Percentiles rank a stretch among this genome's conserved stretches.
Conservation (phyloP, 495 filamentous ascomycete genomes). For the Parachaetomium inaequale region DNA sequence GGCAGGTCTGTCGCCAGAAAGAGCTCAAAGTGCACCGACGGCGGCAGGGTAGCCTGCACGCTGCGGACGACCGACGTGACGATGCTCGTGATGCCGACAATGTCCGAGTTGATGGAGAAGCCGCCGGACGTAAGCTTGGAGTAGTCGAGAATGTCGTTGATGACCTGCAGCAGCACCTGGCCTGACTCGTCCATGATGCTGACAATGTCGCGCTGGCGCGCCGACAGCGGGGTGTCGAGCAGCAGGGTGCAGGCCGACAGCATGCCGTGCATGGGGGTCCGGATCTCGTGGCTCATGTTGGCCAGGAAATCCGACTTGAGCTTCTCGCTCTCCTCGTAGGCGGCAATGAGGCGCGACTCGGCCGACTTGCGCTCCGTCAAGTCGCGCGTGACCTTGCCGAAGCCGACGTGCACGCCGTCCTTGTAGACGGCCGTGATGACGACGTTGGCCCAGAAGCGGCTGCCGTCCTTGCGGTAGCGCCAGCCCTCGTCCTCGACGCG, state of each 20-base stretch:
- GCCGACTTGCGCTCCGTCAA: conserved; percentile 59
- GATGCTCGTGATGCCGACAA: conserved; percentile 45
- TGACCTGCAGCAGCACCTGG: conserved; percentile 45
- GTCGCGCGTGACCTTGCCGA: conserved; percentile 63
- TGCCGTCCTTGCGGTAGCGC: conserved; percentile 61
- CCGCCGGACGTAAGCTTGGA: conserved; percentile 46
- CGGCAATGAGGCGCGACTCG: conserved; percentile 55
- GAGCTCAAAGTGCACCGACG: conserved; percentile 36
- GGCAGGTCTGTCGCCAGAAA: conserved; percentile 42
- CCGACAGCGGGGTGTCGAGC: conserved; percentile 39
- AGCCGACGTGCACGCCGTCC: conserved; percentile 56
- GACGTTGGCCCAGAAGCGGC: conserved; percentile 65
- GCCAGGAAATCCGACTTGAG: conserved; percentile 66
- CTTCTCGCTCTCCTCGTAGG: conserved; percentile 62
- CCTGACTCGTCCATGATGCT: conserved; percentile 49
- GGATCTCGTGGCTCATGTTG: conserved; percentile 55
- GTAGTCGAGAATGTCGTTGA: conserved; percentile 54
- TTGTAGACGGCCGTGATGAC: conserved; percentile 60
- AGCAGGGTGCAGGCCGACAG: conserved; percentile 46
- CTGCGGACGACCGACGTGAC: conserved; percentile 53
- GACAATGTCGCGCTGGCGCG: conserved; percentile 44
- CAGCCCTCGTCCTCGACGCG: conserved; percentile 63
- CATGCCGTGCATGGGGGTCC: conserved; percentile 54
- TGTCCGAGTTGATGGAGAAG: conserved; percentile 44
- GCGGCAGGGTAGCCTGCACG: conserved; percentile 35